phyloP scores from a whole-genome alignment of 805 yeast species.

The Ogataea paradorogensis region DNA sequence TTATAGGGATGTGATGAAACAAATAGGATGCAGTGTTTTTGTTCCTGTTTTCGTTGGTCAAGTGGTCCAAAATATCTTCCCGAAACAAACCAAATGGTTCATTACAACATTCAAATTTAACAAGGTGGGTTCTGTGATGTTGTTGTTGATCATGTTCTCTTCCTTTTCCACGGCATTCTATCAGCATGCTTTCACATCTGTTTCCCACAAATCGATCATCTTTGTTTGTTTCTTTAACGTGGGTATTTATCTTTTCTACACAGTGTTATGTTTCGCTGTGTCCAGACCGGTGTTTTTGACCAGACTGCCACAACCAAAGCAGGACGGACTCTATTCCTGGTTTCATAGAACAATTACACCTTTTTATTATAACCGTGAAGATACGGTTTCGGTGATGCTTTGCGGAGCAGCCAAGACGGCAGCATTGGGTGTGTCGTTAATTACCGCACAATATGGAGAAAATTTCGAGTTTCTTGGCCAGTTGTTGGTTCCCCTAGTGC shows the following conservation, averaged over 20 bases:
- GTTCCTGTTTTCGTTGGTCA: conserved; percentile 90
- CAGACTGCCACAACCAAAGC: conserved; percentile 42
- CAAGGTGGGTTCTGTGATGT: conserved; percentile 78
- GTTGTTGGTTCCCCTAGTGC: conserved; percentile 74
- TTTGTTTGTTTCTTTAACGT: conserved; percentile 80
- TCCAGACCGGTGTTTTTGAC: conserved; percentile 58
- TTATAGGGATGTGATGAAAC: conserved; percentile 80
- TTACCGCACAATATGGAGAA: conserved; percentile 63
- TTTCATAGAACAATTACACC: conserved; percentile 50
- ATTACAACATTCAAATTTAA: conserved; percentile 54
- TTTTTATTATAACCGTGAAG: conserved; percentile 66
- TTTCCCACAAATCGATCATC: conserved; percentile 55
- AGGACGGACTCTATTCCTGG: conserved; percentile 41
- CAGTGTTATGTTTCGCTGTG: conserved; percentile 53
- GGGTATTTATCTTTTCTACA: conserved; percentile 76
- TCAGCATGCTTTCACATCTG: conserved; percentile 66
- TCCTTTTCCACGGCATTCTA: conserved; percentile 87
- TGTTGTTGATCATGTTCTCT: conserved; percentile 54
- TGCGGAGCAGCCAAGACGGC: conserved; percentile 96
- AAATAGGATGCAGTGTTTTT: conserved; percentile 75
- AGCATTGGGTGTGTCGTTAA: conserved; percentile 81
- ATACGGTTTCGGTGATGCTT: conserved; percentile 75
- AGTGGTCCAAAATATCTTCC: conserved; percentile 66
- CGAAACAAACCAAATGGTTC: conserved; percentile 61
- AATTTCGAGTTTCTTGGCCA: conserved; percentile 60